Evolutionary conservation across 164 flowering plant genomes (phyloP), one percentile per base, ranked within the genome.

Genomic region (Liquidambar formosana): DNA sequence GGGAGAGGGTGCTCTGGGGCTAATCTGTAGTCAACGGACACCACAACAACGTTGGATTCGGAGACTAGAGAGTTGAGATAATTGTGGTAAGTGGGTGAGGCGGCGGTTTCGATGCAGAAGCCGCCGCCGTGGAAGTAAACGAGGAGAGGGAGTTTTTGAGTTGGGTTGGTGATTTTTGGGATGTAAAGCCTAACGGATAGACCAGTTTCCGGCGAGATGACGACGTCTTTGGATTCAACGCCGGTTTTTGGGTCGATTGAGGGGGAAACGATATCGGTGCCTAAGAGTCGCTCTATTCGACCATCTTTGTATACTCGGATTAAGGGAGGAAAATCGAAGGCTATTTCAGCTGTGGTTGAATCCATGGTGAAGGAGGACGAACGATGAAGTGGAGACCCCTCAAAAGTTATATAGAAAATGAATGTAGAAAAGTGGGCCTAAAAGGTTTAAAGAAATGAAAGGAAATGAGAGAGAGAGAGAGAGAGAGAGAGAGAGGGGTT

Each of bases 51-150:
- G 18, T 71, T 66, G 25, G 87, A 75, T 23, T 57, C 22, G 0
- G 75, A 22, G 27, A 52, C 82, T 4, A 81, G 46, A 0, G 53
- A 43, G 19, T 63, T 49, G 22, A 79, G 23, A 28, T 62, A 63
- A 49, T 27, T 23, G 51, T 83, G 68, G 66, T 73, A 79, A 0
- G 9, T 21, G 18, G 78, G 65, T 10, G 78, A 65, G 46, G 69
- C 73, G 23, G 84, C 52, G 4, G 81, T 68, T n/a, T 61, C 75
- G 1, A 71, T 33, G 59, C 64, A 44, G 62, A 83, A 81, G 2
- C 73, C 84, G 2, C 86, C 86, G 8, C 86, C 84, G 23, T 83
- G 86, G 68, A 72, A 71, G 76, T 78, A 78, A 27, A 83, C 11
- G 18, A 83, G 67, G 61, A 80, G 47, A 0, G 85, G 79, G 18